Base-by-base conservation (phyloP, 768 basidiomycete genomes). In the Ramaria sp. region DNA sequence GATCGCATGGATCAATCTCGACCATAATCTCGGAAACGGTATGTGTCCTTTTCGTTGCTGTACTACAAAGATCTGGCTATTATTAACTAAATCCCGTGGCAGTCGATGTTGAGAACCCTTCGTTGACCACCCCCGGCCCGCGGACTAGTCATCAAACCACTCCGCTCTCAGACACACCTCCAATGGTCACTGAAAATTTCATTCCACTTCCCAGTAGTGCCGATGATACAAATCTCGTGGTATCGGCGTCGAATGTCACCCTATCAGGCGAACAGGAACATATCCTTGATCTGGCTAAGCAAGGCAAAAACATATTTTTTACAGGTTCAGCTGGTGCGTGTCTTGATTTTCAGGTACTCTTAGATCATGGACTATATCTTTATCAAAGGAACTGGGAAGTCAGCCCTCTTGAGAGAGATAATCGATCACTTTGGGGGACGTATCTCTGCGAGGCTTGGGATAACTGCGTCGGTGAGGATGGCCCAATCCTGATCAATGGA, bases 251-350 rank as follows among this genome's bases (percentile, higher is more conserved):
- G 13, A 12, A 9, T 2, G 73, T 80, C 1, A 61, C 70, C 5
- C 70, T 83, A 42, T 79, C 76, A 56, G 66, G 70, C 8, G 79
- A 83, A 57, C 82, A 84, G 61, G 67, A 70, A 38, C 64, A 64
- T 28, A 76, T 84, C 0, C 59, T 82, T 44, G 63, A 66, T 37
- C 68, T 81, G 65, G 85, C 91, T 6, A 73, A 78, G 43, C 68
- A 68, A 9, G 80, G 82, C 3, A 67, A 76, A 58, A 89, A 71
- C 61, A 79, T 91, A 7, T 92, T 92, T 67, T 92, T 92, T 65
- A 91, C 89, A 0, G 90, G 90, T 1, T 84, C 85, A 16, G 90
- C 90, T 50, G 88, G 88, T 82, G 57, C 48, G 72, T 61, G 12
- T 25, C 8, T 5, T 28, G 10, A n/a, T 28, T 24, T 49, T 5